Conservation (phyloP, 805 yeast species). For the Starmerella cellae region DNA sequence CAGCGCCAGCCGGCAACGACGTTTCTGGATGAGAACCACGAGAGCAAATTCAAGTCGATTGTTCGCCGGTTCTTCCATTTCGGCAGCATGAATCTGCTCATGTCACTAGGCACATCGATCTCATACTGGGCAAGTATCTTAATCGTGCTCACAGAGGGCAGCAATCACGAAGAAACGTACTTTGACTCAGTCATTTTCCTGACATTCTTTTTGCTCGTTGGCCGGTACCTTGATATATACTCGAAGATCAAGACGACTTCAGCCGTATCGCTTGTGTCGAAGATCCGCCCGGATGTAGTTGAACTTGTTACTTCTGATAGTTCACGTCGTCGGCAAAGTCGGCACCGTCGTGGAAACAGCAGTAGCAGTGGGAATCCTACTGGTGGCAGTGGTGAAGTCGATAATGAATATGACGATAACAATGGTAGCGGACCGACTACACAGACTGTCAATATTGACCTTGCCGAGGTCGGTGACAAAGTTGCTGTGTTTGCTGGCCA, state of each 20-base stretch:
- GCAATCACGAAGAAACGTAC: slow-evolving; percentile 37
- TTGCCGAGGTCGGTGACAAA: slow-evolving; percentile 79
- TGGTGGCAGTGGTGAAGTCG: not conserved
- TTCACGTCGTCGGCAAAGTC: no score
- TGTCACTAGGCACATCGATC: slow-evolving; percentile 60
- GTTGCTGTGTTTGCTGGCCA: slow-evolving; percentile 33
- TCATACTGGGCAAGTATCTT: slow-evolving; percentile 59
- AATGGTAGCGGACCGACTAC: not conserved
- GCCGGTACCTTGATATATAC: slow-evolving; percentile 52
- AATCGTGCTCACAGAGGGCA: slow-evolving; percentile 34
- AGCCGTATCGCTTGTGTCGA: slow-evolving; percentile 43
- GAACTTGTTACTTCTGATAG: slow-evolving; percentile 5
- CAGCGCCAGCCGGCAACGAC: not conserved
- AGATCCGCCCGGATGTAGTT: slow-evolving; percentile 39
- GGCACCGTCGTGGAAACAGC: not conserved
- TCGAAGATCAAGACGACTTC: slow-evolving; percentile 57
- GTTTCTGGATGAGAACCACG: not conserved
- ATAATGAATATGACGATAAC: not conserved
- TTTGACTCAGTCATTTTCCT: slow-evolving; percentile 71
- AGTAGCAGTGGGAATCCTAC: not conserved
- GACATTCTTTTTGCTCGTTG: slow-evolving; percentile 57
- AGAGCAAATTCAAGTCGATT: slow-evolving; percentile 26
- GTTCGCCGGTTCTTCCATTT: slow-evolving; percentile 46
- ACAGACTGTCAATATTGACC: slow-evolving; percentile 20
- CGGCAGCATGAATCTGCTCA: slow-evolving; percentile 66